Conservation (phyloP, 441 rosid species). For the Erysimum pusillum region DNA sequence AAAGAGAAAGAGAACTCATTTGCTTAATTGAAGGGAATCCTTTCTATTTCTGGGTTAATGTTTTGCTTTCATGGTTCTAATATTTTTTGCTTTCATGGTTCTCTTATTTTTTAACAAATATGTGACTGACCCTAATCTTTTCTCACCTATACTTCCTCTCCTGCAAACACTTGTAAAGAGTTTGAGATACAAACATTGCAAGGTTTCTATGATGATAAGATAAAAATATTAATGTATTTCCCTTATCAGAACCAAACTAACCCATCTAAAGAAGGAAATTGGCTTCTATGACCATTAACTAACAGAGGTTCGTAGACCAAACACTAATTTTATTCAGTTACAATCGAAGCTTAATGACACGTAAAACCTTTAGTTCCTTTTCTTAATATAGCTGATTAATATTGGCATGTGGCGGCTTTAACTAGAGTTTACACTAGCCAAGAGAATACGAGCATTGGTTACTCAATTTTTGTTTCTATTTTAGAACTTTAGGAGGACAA, state of each 20-base stretch:
- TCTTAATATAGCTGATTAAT: not conserved
- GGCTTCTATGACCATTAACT: constrained; percentile 8
- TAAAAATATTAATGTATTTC: not conserved
- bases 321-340: constrained; percentile 4
- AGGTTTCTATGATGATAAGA: constrained; percentile 9
- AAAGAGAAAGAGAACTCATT: constrained; percentile 30
- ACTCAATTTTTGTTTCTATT: not conserved
- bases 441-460: not conserved
- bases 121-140: constrained; percentile 44
- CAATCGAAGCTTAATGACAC: constrained; percentile 10
- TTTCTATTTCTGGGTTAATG: constrained; percentile 35
- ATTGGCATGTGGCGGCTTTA: constrained; percentile 1
- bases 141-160: constrained; percentile 51
- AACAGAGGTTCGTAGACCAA: constrained; percentile 19
- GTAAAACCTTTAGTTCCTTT: not conserved
- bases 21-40: constrained; percentile 46
- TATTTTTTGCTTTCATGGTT: constrained; percentile 33
- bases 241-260: constrained; percentile 12
- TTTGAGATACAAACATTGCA: constrained; percentile 29
- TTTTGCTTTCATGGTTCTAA: constrained; percentile 37
- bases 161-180: constrained; percentile 44
- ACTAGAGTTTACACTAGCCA: constrained; percentile 22
- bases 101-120: constrained; percentile 30
- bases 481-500: constrained; percentile 11
- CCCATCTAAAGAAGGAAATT: constrained; percentile 32